Conservation (phyloP, 352 stramenopile species). For the Phytopythium oedochilum region DNA sequence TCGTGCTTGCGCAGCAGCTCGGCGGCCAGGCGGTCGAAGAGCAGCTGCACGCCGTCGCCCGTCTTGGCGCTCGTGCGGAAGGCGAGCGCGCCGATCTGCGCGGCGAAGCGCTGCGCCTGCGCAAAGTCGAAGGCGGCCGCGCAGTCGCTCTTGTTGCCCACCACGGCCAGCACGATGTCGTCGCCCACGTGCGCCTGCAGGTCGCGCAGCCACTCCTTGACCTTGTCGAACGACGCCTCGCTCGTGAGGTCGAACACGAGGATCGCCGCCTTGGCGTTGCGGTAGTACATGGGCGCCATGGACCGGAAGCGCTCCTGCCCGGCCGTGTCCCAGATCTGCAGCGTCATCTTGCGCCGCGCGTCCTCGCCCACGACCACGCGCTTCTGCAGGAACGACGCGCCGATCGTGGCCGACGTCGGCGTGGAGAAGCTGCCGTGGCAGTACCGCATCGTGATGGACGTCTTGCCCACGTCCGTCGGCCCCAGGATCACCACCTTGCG, state of each 20-base stretch:
- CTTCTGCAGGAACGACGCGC: constrained; percentile 86
- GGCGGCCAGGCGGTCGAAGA: constrained; percentile 72
- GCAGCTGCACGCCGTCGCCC: constrained; percentile 62
- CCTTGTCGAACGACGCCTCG: constrained; percentile 76
- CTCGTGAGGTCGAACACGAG: constrained; percentile 84
- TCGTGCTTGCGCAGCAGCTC: constrained; percentile 78
- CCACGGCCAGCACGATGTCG: constrained; percentile 78
- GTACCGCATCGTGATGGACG: constrained; percentile 87
- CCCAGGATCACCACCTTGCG: constrained; percentile 89
- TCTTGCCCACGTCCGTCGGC: constrained; percentile 86
- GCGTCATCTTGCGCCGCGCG: constrained; percentile 71
- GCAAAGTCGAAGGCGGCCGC: constrained; percentile 59
- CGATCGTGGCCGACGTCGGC: constrained; percentile 80
- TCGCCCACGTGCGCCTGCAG: constrained; percentile 72
- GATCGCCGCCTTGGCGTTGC: constrained; percentile 85
- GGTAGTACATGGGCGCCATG: constrained; percentile 91
- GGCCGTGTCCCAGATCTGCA: constrained; percentile 87
- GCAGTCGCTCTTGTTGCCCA: constrained; percentile 83
- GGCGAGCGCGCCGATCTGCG: constrained; percentile 79
- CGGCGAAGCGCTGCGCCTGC: constrained; percentile 64
- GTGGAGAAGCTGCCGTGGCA: constrained; percentile 84
- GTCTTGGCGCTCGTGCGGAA: constrained; percentile 82
- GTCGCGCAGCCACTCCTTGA: constrained; percentile 85
- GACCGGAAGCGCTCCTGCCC: constrained; percentile 78
- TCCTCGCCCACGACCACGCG: constrained; percentile 64